A percentile compares a stretch with the other conserved stretches of the same genome.
Conservation (phyloP, 768 basidiomycete genomes). For the Termitomyces sp. region DNA sequence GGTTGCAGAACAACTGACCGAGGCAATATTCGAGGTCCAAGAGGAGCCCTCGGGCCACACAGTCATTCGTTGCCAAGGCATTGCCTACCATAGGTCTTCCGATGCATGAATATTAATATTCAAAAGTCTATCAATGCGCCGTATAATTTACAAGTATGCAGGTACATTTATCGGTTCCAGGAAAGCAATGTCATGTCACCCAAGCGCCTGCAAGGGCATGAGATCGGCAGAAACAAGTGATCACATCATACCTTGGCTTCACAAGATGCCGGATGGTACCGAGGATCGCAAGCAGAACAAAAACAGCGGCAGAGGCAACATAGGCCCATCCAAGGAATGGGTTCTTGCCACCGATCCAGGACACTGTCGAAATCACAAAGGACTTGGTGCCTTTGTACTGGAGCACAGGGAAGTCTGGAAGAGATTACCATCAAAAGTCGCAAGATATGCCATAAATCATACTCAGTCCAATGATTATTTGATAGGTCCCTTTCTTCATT, state of each 20-base stretch:
- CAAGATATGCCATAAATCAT: constrained; percentile 24
- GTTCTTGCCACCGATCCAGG: constrained; percentile 98
- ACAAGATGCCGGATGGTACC: constrained; percentile 91
- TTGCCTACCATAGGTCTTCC: constrained; percentile 17
- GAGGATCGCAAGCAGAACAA: constrained; percentile 79
- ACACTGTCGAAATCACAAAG: constrained; percentile 93
- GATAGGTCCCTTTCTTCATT: constrained; percentile 71
- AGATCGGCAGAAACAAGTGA: background rate
- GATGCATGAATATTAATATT: constrained; percentile 3
- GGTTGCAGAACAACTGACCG: constrained; percentile 62
- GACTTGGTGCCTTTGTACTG: constrained; percentile 94
- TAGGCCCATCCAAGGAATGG: constrained; percentile 99
- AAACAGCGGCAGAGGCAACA: constrained; percentile 81
- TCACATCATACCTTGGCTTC: constrained; percentile 71
- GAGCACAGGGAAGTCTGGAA: constrained; percentile 87
- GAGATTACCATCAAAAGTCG: constrained; percentile 7
- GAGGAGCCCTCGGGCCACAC: constrained; percentile 34
- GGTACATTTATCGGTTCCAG: constrained; percentile 58
- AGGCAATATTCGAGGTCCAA: constrained; percentile 54
- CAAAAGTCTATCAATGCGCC: background rate
- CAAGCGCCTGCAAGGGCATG: constrained; percentile 49
- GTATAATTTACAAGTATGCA: constrained; percentile 12
- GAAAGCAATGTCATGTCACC: constrained; percentile 86
- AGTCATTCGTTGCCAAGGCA: constrained; percentile 57
- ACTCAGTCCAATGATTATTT: constrained; percentile 79